Evolutionary conservation across 208 protist genomes (phyloP).

Genomic region (Trypanosoma brucei): DNA sequence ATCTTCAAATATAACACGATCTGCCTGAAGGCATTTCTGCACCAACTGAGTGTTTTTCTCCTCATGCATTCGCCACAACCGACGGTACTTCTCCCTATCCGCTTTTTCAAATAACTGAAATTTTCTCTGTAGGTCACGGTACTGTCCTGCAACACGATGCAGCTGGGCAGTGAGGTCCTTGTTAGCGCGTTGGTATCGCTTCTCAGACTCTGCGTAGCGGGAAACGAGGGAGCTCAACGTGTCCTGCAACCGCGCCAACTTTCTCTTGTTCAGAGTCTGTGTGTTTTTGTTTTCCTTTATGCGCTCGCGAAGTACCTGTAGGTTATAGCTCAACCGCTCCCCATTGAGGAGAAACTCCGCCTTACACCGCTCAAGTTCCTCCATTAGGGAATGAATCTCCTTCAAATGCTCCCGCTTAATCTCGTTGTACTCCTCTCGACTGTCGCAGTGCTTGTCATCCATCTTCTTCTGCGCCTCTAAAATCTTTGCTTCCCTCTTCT

Average conservation of each 20-base stretch:
- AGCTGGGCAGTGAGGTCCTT: constrained; percentile 93
- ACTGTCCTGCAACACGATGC: constrained; percentile 90
- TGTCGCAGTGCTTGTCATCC: constrained; percentile 72
- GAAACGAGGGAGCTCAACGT: constrained; percentile 83
- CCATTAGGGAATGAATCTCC: constrained; percentile 89
- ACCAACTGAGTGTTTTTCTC: constrained; percentile 86
- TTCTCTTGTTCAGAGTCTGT: constrained; percentile 91
- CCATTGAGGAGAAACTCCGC: constrained; percentile 94
- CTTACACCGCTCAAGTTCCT: constrained; percentile 94
- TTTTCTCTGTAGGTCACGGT: constrained; percentile 94
- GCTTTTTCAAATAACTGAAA: constrained; percentile 92
- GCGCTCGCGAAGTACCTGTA: constrained; percentile 92
- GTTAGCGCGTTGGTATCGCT: constrained; percentile 88
- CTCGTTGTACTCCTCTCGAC: constrained; percentile 82
- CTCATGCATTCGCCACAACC: constrained; percentile 95
- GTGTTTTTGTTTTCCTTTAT: constrained; percentile 93
- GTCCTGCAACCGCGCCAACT: constrained; percentile 85
- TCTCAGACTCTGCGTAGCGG: constrained; percentile 90
- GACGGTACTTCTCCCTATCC: constrained; percentile 90
- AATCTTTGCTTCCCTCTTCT: constrained; percentile 70
- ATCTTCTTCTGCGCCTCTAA: constrained; percentile 75
- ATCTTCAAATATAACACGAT: constrained; percentile 95
- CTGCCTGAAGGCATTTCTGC: constrained; percentile 86
- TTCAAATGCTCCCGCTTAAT: constrained; percentile 68
- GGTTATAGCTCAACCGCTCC: constrained; percentile 95